Conservation (phyloP, 208 protist genomes). For the Plasmodiophora brassicae region DNA sequence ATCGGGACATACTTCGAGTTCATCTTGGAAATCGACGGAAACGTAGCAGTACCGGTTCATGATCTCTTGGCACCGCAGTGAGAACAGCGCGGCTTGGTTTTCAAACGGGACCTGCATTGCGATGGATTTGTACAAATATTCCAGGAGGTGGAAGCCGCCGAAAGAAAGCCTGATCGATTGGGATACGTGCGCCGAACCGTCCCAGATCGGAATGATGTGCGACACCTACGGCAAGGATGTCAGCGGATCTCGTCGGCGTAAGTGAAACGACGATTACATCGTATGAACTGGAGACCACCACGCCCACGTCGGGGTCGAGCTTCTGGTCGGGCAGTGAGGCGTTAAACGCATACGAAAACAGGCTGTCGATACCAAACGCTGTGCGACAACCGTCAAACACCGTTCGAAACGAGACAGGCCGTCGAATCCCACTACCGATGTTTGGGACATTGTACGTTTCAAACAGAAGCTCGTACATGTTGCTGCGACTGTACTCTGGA, state of each 20-base stretch:
- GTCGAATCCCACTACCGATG: not conserved
- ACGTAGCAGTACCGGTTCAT: not conserved
- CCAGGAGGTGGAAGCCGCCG: not conserved
- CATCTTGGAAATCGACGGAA: not conserved
- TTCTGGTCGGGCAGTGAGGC: not conserved
- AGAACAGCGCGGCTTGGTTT: not conserved
- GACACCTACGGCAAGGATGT: not conserved
- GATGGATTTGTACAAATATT: not conserved
- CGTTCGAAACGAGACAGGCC: not conserved
- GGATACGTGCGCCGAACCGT: not conserved
- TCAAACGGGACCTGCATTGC: not conserved
- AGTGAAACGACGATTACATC: no score
- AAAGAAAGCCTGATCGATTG: not conserved
- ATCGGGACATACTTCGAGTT: not conserved
- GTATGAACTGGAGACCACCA: not conserved
- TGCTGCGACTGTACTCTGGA: not conserved
- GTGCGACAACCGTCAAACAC: not conserved
- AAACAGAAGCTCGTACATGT: conserved; percentile 8
- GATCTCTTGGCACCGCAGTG: not conserved
- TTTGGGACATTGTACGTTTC: not conserved
- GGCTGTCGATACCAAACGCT: not conserved
- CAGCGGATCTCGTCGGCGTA: no score
- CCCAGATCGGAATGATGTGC: not conserved
- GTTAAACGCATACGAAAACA: conserved; percentile 24
- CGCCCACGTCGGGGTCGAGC: not conserved